Evolutionary conservation across 2,329 filamentous ascomycete species (phyloP), one percentile per base, ranked within the genome.

Genomic region (Drechslera avenae): DNA sequence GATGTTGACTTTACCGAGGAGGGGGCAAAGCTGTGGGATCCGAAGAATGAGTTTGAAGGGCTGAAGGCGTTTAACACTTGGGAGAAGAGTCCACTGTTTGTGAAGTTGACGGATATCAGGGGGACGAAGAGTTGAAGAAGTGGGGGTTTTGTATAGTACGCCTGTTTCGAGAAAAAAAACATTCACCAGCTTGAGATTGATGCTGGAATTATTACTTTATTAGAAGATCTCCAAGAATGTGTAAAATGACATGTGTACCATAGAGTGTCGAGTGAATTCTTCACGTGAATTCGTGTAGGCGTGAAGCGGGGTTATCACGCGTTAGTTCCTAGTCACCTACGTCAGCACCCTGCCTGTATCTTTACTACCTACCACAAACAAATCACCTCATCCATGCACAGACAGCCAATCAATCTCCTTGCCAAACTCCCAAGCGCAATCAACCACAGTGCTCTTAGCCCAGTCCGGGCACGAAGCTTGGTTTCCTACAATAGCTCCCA

Each of bases 81-180:
- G 67, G 68, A 72, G 44, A 72, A 71, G 62, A 65, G 54, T 30
- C 63, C 67, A 13, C 54, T 72, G 52, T 66, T 64, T 63, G 57
- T 70, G 1, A 68, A 52, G 46, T 53, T 72, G 46, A 69, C 50
- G 42, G 64, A 70, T 54, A 55, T 69, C 4, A 59, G 67, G 53
- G 63, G 59, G 44, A 53, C 52, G 4, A 52, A 50, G 44, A 54
- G 54, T 4, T 52, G 28, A 37, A n/a, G 39, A n/a, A 3, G 2
- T 14, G 18, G 19, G 14, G 5, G 8, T 21, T 12, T 10, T 5
- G 18, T n/a, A 30, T 23, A 7, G 21, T 23, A 23, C 21, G 21
- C 21, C 21, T 4, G 21, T 7, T 4, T 23, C 4, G 21, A 23
- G n/a, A n/a, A n/a, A n/a, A n/a, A 23, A 23, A 23, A 23, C 21